Conservation (phyloP, 345 rosid genomes). For the Cochlearia excelsa region DNA sequence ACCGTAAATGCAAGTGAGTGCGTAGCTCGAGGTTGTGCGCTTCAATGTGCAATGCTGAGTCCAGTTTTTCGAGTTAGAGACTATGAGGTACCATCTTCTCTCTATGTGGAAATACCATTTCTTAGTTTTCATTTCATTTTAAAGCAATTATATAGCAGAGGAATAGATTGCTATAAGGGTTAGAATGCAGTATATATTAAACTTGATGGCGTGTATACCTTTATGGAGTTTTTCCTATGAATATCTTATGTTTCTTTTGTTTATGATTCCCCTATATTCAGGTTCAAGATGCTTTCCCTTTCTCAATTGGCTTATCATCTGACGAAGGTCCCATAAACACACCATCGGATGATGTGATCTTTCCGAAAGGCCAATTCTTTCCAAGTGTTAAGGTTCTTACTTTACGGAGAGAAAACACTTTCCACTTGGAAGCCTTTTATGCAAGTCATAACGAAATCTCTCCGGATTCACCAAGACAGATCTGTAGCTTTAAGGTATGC, state of each 20-base stretch:
- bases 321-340: slow-evolving; percentile 53
- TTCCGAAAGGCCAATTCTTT: slow-evolving; percentile 62
- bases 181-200: not conserved
- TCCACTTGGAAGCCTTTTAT: slow-evolving; percentile 61
- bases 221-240: slow-evolving; percentile 1
- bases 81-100: slow-evolving; percentile 45
- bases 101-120: not conserved
- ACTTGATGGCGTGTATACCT: not conserved
- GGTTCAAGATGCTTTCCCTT: slow-evolving; percentile 84
- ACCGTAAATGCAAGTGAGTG: slow-evolving; percentile 69
- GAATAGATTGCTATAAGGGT: slow-evolving; percentile 2
- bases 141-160: not conserved
- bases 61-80: slow-evolving; percentile 58
- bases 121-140: not conserved
- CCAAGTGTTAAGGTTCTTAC: slow-evolving; percentile 72
- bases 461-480: slow-evolving; percentile 39
- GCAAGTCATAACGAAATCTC: slow-evolving; percentile 50
- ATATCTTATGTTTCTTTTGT: slow-evolving; percentile 19
- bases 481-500: slow-evolving; percentile 55
- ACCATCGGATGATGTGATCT: slow-evolving; percentile 50
- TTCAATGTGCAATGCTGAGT: slow-evolving; percentile 75
- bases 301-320: slow-evolving; percentile 61
- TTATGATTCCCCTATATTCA: slow-evolving; percentile 36
- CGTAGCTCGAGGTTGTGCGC: slow-evolving; percentile 69
- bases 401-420: slow-evolving; percentile 45